phyloP scores from a whole-genome alignment of 106 monocot genomes.

The Narthecium ossifragum region DNA sequence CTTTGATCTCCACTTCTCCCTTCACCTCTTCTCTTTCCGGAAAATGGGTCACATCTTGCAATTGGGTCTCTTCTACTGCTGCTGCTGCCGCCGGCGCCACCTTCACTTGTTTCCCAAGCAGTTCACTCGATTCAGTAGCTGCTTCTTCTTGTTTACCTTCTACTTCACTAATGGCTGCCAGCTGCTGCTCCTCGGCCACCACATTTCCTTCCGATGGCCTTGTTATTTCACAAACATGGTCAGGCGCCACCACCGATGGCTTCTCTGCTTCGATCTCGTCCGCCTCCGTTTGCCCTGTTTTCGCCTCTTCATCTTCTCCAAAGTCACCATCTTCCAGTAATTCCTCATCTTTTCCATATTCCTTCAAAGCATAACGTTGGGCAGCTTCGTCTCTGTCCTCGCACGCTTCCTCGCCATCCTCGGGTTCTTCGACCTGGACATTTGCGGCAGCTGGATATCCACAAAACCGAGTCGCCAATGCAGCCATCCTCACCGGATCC shows the following conservation, averaged over 20 bases:
- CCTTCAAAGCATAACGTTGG: not conserved
- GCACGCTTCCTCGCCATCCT: not conserved
- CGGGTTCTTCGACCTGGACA: conserved; percentile 1
- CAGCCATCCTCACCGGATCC: conserved; percentile 90
- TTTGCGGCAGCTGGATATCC: conserved; percentile 43
- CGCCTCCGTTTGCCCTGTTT: not conserved
- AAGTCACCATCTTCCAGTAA: not conserved
- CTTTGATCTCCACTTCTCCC: conserved; percentile 16
- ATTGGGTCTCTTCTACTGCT: no score
- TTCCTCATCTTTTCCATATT: not conserved
- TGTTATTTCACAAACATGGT: no score
- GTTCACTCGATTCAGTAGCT: not conserved
- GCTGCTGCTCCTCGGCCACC: not conserved
- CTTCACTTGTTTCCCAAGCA: not conserved
- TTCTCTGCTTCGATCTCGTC: no score
- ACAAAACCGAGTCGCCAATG: conserved; percentile 64
- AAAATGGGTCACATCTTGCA: no score
- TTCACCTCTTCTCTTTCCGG: not conserved
- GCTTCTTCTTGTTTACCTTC: conserved; percentile 15
- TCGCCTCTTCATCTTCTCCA: conserved; percentile 3
- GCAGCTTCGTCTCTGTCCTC: conserved; percentile 10
- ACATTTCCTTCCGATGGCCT: conserved; percentile 12
- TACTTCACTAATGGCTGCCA: conserved; percentile 1
- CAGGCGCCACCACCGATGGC: no score
- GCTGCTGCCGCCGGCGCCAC: no score